These are phyloP conservation scores for Leccinum variicolor DNA, from an alignment of 768 basidiomycete species.

Conservation along the genomic window DNA sequence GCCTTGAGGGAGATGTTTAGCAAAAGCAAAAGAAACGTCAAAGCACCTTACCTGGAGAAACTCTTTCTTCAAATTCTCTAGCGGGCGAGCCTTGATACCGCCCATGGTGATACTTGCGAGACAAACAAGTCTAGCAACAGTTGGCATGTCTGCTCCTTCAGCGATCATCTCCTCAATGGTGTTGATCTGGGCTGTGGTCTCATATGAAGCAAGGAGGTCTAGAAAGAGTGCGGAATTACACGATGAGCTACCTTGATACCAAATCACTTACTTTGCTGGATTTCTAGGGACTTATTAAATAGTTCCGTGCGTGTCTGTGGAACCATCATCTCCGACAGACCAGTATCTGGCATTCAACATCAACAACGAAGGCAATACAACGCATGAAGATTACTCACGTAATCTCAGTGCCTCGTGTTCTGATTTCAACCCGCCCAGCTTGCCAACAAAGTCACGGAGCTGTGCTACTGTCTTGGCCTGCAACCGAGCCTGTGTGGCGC, in stretches of 20 bases:
- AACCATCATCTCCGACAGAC: slow-evolving; percentile 87
- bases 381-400: slow-evolving; percentile 51
- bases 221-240: slow-evolving; percentile 1
- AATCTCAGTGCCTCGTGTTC: slow-evolving; percentile 88
- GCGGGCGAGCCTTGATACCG: slow-evolving; percentile 80
- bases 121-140: slow-evolving; percentile 76
- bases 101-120: slow-evolving; percentile 81
- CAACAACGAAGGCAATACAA: background rate
- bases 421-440: slow-evolving; percentile 85
- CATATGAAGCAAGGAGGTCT: slow-evolving; percentile 96
- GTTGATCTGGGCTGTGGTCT: slow-evolving; percentile 72
- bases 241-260: background rate
- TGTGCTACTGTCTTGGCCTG: slow-evolving; percentile 90
- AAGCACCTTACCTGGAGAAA: slow-evolving; percentile 66
- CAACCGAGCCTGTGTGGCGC: slow-evolving; percentile 57
- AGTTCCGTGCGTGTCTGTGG: slow-evolving; percentile 79
- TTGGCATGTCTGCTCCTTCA: slow-evolving; percentile 79
- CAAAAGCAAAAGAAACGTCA: background rate
- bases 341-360: slow-evolving; percentile 63
- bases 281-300: slow-evolving; percentile 90
- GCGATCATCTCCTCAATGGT: slow-evolving; percentile 90
- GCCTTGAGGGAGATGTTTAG: slow-evolving; percentile 38
- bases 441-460: slow-evolving; percentile 92
- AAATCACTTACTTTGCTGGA: slow-evolving; percentile 80
- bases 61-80: slow-evolving; percentile 90